Evolutionary conservation across 768 basidiomycete genomes (phyloP).

Genomic region (Collybiopsis luxurians): DNA sequence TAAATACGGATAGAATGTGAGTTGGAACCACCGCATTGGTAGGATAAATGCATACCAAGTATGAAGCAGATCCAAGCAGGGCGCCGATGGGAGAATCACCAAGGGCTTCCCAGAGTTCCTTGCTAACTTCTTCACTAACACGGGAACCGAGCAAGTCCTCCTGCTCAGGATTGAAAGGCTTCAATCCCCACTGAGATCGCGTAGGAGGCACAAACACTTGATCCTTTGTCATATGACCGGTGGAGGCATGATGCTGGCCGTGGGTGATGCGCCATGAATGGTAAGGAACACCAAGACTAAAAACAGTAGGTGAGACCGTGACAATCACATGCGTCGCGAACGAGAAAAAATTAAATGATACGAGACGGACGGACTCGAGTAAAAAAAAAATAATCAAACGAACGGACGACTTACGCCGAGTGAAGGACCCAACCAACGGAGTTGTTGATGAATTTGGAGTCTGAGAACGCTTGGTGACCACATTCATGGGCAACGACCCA

Average conservation of each 20-base stretch:
- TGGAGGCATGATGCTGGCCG: constrained; percentile 93
- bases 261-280: constrained; percentile 96
- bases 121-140: constrained; percentile 63
- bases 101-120: constrained; percentile 80
- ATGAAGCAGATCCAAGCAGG: constrained; percentile 46
- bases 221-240: constrained; percentile 90
- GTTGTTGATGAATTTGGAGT: constrained; percentile 90
- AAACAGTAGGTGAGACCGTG: constrained; percentile 2
- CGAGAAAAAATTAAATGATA: constrained; percentile 17
- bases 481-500: constrained; percentile 97
- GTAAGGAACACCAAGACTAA: constrained; percentile 90
- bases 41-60: constrained; percentile 51
- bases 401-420: constrained; percentile 61
- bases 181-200: constrained; percentile 67
- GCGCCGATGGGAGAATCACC: constrained; percentile 88
- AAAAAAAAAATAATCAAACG: constrained; percentile 14
- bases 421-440: constrained; percentile 90
- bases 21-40: neutral
- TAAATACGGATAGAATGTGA: constrained; percentile 20
- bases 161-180: constrained; percentile 61
- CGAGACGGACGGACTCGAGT: too few relatives aligned
- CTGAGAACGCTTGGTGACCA: constrained; percentile 95
- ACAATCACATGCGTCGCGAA: constrained; percentile 5
- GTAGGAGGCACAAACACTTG: constrained; percentile 95
- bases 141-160: constrained; percentile 66